These are phyloP conservation scores for Lactifluus subvellereus DNA, from an alignment of 768 basidiomycete species.

Conservation along the genomic window DNA sequence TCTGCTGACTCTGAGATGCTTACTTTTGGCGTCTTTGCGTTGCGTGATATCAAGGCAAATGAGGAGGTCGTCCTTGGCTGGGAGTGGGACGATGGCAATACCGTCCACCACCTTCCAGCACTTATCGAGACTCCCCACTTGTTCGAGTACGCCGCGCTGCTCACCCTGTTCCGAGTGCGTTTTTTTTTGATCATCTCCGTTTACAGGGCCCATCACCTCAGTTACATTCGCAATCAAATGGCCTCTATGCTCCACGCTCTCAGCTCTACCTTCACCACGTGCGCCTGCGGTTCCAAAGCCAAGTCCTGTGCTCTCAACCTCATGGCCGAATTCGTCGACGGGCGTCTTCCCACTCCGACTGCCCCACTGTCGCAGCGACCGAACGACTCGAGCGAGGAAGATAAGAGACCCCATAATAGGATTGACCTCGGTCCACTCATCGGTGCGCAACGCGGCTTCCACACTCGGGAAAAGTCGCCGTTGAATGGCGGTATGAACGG, in stretches of 20 bases:
- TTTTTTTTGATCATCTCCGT: slow-evolving; percentile 1
- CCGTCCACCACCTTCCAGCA: slow-evolving; percentile 71
- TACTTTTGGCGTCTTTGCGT: slow-evolving; percentile 76
- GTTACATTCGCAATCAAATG: slow-evolving; percentile 58
- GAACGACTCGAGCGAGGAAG: slow-evolving; percentile 12
- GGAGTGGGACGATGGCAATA: slow-evolving; percentile 96
- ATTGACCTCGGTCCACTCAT: slow-evolving; percentile 61
- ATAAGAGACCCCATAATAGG: slow-evolving; percentile 11
- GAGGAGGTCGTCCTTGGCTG: slow-evolving; percentile 89
- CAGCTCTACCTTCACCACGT: slow-evolving; percentile 65
- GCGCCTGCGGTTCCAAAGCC: slow-evolving; percentile 61
- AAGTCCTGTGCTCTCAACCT: slow-evolving; percentile 56
- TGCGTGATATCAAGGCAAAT: slow-evolving; percentile 62
- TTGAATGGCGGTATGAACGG: slow-evolving; percentile 58
- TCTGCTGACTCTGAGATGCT: slow-evolving; percentile 37
- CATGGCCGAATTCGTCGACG: slow-evolving; percentile 62
- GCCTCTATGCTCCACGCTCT: slow-evolving; percentile 65
- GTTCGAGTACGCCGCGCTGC: slow-evolving; percentile 46
- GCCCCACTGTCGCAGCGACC: slow-evolving; percentile 28
- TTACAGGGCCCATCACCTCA: slow-evolving; percentile 41
- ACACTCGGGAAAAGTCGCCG: slow-evolving; percentile 51
- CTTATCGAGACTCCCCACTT: slow-evolving; percentile 51
- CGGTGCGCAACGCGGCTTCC: slow-evolving; percentile 54
- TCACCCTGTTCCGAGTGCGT: neutral
- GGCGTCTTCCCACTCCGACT: slow-evolving; percentile 28